Evolutionary conservation across 805 yeast species (phyloP), one percentile per base, ranked within the genome.

Genomic region (Hanseniaspora taiwanica): DNA sequence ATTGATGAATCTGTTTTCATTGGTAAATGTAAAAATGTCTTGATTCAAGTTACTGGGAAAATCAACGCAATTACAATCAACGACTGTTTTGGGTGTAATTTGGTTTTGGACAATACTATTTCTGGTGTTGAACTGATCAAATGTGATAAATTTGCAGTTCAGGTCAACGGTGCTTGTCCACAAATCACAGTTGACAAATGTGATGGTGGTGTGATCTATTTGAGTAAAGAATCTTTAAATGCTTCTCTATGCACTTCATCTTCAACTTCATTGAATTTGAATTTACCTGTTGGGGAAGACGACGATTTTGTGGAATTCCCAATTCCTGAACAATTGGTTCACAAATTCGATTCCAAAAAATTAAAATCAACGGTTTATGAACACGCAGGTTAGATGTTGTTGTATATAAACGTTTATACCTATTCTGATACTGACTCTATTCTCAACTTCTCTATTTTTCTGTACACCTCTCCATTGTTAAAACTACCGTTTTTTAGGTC

Each of bases 261-360:
- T 40, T 74, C 94, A 13, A 81, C 96, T 1, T 72, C 94, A 3
- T 65, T 91, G 59, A 91, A 91, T 58, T 68, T 91, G 49, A 84
- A 87, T 54, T 69, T 84, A 35, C 95, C 95, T 21, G 71, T 71
- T 36, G 73, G 66, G 13, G 84, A 76, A 29, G 74, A 68, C 36
- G 81, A 66, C 36, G 95, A 89, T 57, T 78, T 72, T 60, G 72
- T 68, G 40, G 99, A 91, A 60, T 64, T 76, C 40, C 78, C 95
- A 7, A 73, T 82, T 33, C 96, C 97, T 7, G 99, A 91, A 62
- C 98, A 91, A 65, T 71, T 91, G 60, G 74, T 75, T 54, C 95
- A 85, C 61, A 66, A 72, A 14, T 65, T 83, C 46, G 44, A 41
- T 18, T 13, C 20, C 2, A 21, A 24, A 16, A 41, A 41, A 24